Evolutionary conservation across 2,329 filamentous ascomycete genomes (phyloP).

Genomic region (Microascus cirrosus): DNA sequence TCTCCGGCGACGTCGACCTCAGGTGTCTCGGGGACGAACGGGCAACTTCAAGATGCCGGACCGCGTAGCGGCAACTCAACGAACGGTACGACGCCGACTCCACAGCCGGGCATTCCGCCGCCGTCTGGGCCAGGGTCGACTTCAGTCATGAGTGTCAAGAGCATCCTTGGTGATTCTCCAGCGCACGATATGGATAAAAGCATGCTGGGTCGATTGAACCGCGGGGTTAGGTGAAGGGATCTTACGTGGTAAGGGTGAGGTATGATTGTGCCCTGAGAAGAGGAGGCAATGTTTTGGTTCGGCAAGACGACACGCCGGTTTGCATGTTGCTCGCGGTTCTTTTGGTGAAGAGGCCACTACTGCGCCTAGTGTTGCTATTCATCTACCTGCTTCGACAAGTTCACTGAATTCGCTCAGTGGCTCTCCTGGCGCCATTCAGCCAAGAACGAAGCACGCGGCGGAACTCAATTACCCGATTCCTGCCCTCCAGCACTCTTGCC

Average conservation of each 20-base stretch:
- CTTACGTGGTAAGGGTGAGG: not conserved
- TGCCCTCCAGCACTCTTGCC: too few species aligned
- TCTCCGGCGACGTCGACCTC: conserved; percentile 2
- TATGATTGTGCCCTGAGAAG: not conserved
- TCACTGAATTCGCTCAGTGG: not conserved
- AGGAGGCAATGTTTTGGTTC: not conserved
- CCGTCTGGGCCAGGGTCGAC: not conserved
- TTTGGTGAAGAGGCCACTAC: not conserved
- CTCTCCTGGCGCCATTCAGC: too few species aligned
- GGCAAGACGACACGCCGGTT: not conserved
- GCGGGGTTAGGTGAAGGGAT: not conserved
- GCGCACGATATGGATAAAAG: conserved; percentile 1
- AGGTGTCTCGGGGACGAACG: not conserved
- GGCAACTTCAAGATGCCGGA: not conserved
- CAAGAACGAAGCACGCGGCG: not conserved
- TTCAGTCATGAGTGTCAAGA: conserved; percentile 2
- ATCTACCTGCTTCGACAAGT: not conserved
- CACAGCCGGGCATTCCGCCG: not conserved
- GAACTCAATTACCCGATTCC: too few species aligned
- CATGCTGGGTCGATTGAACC: not conserved
- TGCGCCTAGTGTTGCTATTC: not conserved
- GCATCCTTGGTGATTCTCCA: not conserved
- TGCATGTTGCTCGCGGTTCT: not conserved
- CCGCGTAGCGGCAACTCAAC: not conserved
- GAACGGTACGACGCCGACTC: not conserved